phyloP scores from a whole-genome alignment of 2,329 filamentous ascomycete genomes.

The Fusarium sp. region DNA sequence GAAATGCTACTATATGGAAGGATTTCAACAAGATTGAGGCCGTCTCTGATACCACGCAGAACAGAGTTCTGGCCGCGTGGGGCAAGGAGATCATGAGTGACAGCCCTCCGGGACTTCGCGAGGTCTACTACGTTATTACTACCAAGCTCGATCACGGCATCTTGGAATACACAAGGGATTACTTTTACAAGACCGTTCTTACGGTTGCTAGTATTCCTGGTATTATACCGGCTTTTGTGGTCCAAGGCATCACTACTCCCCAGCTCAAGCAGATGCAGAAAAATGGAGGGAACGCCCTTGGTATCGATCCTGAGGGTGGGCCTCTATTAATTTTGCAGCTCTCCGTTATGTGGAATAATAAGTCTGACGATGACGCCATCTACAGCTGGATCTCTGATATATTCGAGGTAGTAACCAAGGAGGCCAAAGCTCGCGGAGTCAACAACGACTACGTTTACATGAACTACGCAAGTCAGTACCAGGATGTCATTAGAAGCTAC shows the following conservation, averaged over 20 bases:
- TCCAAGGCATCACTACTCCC: conserved; percentile 53
- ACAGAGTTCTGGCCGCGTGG: neutral
- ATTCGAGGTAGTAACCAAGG: neutral
- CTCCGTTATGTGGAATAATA: conserved; percentile 15
- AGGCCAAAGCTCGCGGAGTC: conserved; percentile 2
- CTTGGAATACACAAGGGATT: neutral
- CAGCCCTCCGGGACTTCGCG: neutral
- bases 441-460: conserved; percentile 12
- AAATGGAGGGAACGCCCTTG: conserved; percentile 45
- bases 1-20: conserved; percentile 46
- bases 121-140: conserved; percentile 18
- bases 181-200: conserved; percentile 35
- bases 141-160: conserved; percentile 12
- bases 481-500: conserved; percentile 11
- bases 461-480: conserved; percentile 17
- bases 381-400: conserved; percentile 6
- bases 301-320: conserved; percentile 37
- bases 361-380: conserved; percentile 46
- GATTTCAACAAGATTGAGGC: conserved; percentile 46
- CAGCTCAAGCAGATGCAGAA: conserved; percentile 47
- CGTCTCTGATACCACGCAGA: conserved; percentile 6
- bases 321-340: conserved; percentile 31
- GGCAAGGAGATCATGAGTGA: neutral
- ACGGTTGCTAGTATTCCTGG: conserved; percentile 32
- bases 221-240: conserved; percentile 40